A percentile compares a stretch with the other conserved stretches of the same genome.
phyloP scores from a whole-genome alignment of 148 eudicot genomes.

The Polygonum aviculare region DNA sequence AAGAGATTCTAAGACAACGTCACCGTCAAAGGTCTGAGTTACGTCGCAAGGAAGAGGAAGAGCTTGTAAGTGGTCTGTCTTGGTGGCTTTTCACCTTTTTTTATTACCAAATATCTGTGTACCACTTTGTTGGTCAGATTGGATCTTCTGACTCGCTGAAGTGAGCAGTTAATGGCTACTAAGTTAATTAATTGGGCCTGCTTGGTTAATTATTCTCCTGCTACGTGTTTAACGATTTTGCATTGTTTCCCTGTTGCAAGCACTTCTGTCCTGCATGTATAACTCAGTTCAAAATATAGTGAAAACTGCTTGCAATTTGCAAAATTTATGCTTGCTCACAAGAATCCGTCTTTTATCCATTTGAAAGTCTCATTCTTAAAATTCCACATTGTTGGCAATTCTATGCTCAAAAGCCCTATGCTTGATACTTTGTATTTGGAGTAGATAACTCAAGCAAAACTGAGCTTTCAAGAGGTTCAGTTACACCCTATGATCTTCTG shows the following conservation, averaged over 20 bases:
- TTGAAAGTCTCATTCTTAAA: not conserved
- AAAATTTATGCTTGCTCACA: not conserved
- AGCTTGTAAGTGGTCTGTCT: constrained; percentile 42
- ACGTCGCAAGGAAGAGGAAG: constrained; percentile 56
- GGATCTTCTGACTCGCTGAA: not conserved
- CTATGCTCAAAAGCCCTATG: not conserved
- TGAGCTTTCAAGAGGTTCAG: not conserved
- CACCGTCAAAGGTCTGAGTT: constrained; percentile 59
- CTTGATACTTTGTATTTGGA: not conserved
- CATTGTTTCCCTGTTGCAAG: not conserved
- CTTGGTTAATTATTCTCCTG: not conserved
- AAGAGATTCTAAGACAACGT: constrained; percentile 66
- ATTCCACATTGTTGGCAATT: not conserved
- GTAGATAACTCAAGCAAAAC: not conserved
- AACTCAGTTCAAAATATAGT: not conserved
- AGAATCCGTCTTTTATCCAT: not conserved
- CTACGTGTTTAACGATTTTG: not conserved
- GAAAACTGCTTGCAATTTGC: not conserved
- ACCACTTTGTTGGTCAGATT: not conserved
- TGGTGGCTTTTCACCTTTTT: not conserved
- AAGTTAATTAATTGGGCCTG: not conserved
- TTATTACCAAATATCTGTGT: not conserved
- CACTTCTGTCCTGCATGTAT: not conserved
- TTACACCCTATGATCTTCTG: not conserved
- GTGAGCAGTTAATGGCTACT: not conserved